Percentiles rank a stretch among this genome's conserved stretches.
These are phyloP conservation scores for Mortierella sp. DNA, from an alignment of 371 early-diverging fungal genomes.

Conservation along the genomic window DNA sequence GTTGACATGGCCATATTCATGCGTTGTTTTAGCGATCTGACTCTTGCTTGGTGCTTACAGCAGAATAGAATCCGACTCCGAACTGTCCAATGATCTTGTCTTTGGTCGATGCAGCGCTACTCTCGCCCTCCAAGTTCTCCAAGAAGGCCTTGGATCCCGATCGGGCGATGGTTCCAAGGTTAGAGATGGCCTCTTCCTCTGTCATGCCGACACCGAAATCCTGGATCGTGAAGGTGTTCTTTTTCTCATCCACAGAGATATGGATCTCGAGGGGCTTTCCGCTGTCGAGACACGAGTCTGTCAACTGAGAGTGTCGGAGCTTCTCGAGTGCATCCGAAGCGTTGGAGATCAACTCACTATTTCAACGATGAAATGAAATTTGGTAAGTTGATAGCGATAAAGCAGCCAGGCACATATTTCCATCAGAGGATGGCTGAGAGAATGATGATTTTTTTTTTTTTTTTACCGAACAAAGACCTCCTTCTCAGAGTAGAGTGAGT, in stretches of 20 bases:
- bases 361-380: no score
- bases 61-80: conserved; percentile 93
- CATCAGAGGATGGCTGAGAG: no score
- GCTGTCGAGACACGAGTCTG: conserved; percentile 60
- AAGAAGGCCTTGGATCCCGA: conserved; percentile 93
- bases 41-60: conserved; percentile 60
- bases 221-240: conserved; percentile 85
- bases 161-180: conserved; percentile 98
- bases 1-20: not conserved
- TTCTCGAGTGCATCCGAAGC: conserved; percentile 99
- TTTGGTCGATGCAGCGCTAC: conserved; percentile 63
- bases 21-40: not conserved
- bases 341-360: conserved; percentile 97
- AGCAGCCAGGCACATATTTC: no score
- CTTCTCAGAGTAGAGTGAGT: conserved; percentile 90
- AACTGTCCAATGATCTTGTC: conserved; percentile 98
- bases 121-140: conserved; percentile 78
- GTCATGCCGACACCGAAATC: conserved; percentile 99
- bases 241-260: conserved; percentile 78
- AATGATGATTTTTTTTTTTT: not conserved
- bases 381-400: not conserved
- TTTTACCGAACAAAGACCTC: conserved; percentile 85
- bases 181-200: conserved; percentile 87
- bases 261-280: conserved; percentile 84
- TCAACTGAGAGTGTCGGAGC: conserved; percentile 83